Evolutionary conservation across 2,329 filamentous ascomycete genomes (phyloP), one percentile per base, ranked within the genome.

Genomic region (Taxawa tesnikishii): DNA sequence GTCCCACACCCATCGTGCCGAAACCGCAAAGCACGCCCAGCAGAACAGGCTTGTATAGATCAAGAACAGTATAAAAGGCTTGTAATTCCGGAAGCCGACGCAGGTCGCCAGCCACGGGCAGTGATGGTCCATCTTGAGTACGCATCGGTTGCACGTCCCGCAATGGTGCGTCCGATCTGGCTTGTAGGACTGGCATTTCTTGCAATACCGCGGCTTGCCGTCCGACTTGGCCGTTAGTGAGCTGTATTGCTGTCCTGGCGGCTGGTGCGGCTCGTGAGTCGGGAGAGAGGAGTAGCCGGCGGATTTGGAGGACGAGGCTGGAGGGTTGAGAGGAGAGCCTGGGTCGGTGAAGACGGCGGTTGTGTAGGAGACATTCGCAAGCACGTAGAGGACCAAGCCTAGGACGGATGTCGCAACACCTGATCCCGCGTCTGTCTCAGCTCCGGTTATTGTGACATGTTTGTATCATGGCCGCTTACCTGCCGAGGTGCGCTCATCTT

Each of bases 61-160:
- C 15, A 98, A 67, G 55, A 96, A 98, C 3, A 96, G 69, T 32
- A 98, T 56, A 53, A 98, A 98, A 0, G 87, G 71, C 60, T 98
- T 98, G 67, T 94, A 92, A 59, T 98, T 98, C 50, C 75, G 75
- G 42, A 98, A 65, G 13, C 90, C 90, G 38, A 98, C 82, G 56
- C 90, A 98, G 4, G 84, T 94, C 16, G 90, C 88, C 30, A 98
- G 70, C 90, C 90, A 98, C 11, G 90, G 90, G 55, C 90, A 98
- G 62, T 98, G 90, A 56, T 98, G 90, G 54, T 98, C 90, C 90
- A 98, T 98, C 67, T 98, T 98, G 55, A 98, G 68, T 15, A 98
- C 87, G 55, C 90, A 98, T 49, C 81, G 79, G 44, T 79, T 75
- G 60, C 90, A 98, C 4, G 85, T 92, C 8, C 84, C 93, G 68